Base-by-base conservation (phyloP, 345 rosid species). In the Lenwebbia sp. region DNA sequence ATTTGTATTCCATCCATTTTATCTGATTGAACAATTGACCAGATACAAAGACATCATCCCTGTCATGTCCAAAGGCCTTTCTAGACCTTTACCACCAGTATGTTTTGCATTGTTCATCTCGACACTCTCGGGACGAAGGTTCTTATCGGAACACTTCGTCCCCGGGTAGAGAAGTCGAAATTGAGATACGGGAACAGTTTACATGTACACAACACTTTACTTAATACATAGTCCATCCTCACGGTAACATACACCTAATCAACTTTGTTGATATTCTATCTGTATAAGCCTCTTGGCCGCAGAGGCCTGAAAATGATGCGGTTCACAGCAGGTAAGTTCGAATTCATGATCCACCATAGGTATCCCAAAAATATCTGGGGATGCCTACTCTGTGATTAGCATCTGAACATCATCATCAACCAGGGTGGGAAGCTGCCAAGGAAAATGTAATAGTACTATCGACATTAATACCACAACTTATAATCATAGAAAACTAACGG, bases 381-480 rank as follows among this genome's bases (percentile, higher is more conserved):
- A 85, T 41, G 82, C 76, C 90, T 91, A 93, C 87, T 91, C 92
- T 0, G 94, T 90, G 49, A 90, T 60, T 51, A 93, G 87, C 92
- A 91, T 90, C 82, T 89, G 86, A 86, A 90, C 76, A 56, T 92
- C 94, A 53, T 92, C 94, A 26, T 82, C 87, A 1, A 58, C 83
- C 11, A 88, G 86, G 81, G 86, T 44, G 25, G 95, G 92, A 75
- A 91, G 89, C 95, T 93, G 93, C 89, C 78, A 70, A 70, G 78
- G 25, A 13, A 70, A 44, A 87, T 33, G 53, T 25, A 82, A 55
- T 40, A 85, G 15, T 10, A 83, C n/a, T 53, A 1, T 58, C 54
- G 49, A 70, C 6, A 83, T 70, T 40, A 19, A 33, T 9, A 19
- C 25, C 78, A 8, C 44, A 70, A 19, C 47, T 70, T 19, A 19